Conservation (phyloP, 2,329 filamentous ascomycete genomes). For the Magnaporthiopsis rhizophila region DNA sequence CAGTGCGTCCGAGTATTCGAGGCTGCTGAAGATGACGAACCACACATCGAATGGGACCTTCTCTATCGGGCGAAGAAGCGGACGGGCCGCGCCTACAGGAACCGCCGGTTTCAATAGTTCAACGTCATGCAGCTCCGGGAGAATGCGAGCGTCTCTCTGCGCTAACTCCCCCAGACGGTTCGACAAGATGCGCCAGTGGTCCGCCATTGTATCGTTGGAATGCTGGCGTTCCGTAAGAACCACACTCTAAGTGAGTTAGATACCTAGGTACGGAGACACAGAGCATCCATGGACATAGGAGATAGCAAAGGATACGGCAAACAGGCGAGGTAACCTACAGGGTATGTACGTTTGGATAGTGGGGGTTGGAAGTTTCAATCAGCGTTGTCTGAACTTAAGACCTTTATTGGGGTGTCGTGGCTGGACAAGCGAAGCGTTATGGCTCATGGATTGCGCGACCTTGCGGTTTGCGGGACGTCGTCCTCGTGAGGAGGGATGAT, state of each 20-base stretch:
- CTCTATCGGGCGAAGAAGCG: background rate
- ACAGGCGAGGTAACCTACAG: too few relatives aligned
- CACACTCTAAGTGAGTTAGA: too few relatives aligned
- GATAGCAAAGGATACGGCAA: too few relatives aligned
- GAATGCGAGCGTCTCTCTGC: background rate
- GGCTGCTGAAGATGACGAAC: slow-evolving; percentile 5
- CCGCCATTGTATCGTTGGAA: background rate
- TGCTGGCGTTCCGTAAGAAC: too few relatives aligned
- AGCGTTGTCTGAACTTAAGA: too few relatives aligned
- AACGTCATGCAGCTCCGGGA: background rate
- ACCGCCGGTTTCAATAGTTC: background rate
- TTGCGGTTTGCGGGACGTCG: too few relatives aligned
- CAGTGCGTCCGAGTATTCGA: slow-evolving; percentile 9
- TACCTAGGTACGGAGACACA: too few relatives aligned
- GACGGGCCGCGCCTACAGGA: background rate
- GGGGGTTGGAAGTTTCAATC: too few relatives aligned
- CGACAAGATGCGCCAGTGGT: background rate
- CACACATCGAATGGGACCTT: slow-evolving; percentile 12
- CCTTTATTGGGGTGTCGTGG: too few relatives aligned
- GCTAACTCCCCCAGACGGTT: background rate
- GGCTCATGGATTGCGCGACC: background rate
- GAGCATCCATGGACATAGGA: too few relatives aligned
- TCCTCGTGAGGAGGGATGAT: too few relatives aligned
- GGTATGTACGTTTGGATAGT: too few relatives aligned
- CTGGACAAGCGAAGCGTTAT: background rate